These are phyloP conservation scores for Passiflora organensis DNA, from an alignment of 345 rosid species.

Conservation along the genomic window DNA sequence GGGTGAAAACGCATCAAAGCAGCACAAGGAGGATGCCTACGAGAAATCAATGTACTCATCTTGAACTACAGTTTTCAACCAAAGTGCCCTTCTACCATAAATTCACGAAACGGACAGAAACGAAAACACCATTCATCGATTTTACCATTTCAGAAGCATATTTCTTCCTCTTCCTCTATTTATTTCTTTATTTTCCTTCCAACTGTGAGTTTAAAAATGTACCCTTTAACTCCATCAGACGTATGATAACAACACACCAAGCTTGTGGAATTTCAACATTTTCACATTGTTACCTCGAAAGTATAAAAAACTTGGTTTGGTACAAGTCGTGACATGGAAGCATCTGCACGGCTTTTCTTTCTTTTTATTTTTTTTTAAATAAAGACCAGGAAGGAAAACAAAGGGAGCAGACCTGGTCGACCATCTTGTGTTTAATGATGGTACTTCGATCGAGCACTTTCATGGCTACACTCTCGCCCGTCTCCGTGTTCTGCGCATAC, in stretches of 20 bases:
- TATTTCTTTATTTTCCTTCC: too few species aligned
- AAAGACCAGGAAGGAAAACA: too few species aligned
- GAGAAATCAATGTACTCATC: neutral
- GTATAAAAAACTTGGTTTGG: neutral
- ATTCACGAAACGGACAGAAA: neutral
- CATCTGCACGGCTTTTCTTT: too few species aligned
- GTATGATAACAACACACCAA: neutral
- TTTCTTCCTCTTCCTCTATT: too few species aligned
- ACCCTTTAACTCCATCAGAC: neutral
- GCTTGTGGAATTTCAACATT: too few species aligned
- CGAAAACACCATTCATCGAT: too few species aligned
- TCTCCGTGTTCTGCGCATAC: slow-evolving; percentile 96
- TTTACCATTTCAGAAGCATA: too few species aligned
- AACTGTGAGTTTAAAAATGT: too few species aligned
- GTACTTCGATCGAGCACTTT: slow-evolving; percentile 81
- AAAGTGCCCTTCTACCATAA: neutral
- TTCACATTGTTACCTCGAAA: neutral
- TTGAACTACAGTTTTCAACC: neutral
- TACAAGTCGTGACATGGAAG: neutral
- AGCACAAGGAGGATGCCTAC: neutral
- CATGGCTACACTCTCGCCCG: slow-evolving; percentile 98
- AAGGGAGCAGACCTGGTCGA: slow-evolving; percentile 68
- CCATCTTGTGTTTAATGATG: slow-evolving; percentile 94
- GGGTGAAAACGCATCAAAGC: neutral
- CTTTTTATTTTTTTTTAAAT: too few species aligned